A percentile compares a stretch with the other conserved stretches of the same genome.
Evolutionary conservation across 1,284 basidiomycete genomes (phyloP).

Genomic region (Fistulina hepatica): DNA sequence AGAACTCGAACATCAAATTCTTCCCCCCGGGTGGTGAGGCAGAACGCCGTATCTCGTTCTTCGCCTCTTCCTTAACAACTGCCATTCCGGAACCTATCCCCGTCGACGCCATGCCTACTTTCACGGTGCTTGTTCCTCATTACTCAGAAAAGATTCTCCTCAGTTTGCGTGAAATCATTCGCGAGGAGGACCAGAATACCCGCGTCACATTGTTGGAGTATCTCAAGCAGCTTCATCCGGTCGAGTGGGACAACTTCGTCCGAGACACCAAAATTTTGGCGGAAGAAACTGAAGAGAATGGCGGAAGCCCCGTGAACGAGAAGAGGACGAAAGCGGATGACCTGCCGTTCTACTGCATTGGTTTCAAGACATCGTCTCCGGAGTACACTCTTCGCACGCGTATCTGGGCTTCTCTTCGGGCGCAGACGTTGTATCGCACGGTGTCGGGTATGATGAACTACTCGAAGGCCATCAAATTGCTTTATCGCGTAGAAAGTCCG

Average conservation of each 20-base stretch:
- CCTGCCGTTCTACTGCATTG: slow-evolving; percentile 98
- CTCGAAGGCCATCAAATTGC: slow-evolving; percentile 97
- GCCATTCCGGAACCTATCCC: slow-evolving; percentile 87
- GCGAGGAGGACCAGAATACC: slow-evolving; percentile 93
- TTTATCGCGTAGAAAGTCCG: slow-evolving; percentile 99
- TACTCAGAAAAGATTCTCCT: slow-evolving; percentile 95
- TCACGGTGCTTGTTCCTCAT: slow-evolving; percentile 92
- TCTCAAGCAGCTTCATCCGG: slow-evolving; percentile 96
- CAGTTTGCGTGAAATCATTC: slow-evolving; percentile 90
- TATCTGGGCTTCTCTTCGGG: slow-evolving; percentile 98
- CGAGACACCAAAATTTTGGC: slow-evolving; percentile 99
- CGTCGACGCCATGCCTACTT: slow-evolving; percentile 95
- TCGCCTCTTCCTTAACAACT: slow-evolving; percentile 90
- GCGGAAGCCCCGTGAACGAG: slow-evolving; percentile 36
- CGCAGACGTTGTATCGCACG: slow-evolving; percentile 97
- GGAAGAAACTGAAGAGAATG: slow-evolving; percentile 70
- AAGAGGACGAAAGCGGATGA: slow-evolving; percentile 82
- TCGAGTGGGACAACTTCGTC: slow-evolving; percentile 99
- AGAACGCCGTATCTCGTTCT: slow-evolving; percentile 93
- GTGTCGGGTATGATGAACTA: slow-evolving; percentile 99
- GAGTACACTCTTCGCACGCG: slow-evolving; percentile 98
- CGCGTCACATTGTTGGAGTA: slow-evolving; percentile 94
- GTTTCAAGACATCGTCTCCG: slow-evolving; percentile 98
- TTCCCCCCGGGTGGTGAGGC: slow-evolving; percentile 93
- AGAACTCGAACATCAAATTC: slow-evolving; percentile 72